phyloP scores from a whole-genome alignment of 2,329 filamentous ascomycete species.

The Exophiala viscosa region DNA sequence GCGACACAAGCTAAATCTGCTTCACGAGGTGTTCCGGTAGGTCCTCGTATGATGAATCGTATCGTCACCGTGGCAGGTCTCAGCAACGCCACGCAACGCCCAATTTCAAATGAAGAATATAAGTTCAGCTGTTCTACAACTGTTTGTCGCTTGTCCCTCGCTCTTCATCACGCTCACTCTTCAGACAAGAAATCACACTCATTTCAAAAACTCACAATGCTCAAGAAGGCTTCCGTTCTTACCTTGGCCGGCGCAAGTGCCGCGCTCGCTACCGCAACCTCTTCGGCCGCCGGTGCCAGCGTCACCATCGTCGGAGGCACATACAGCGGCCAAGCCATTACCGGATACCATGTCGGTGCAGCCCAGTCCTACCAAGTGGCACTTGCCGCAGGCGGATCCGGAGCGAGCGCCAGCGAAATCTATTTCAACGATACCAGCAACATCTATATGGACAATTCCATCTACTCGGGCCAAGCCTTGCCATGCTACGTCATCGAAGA shows the following conservation, averaged over 20 bases:
- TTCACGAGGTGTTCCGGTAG: no score
- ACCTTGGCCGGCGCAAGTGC: neutral
- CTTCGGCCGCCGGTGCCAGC: neutral
- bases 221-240: neutral
- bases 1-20: no score
- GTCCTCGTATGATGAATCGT: no score
- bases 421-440: conserved; percentile 2
- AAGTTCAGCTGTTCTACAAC: no score
- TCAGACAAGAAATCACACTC: no score
- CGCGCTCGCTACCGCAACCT: neutral
- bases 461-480: neutral
- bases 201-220: no score
- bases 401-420: neutral
- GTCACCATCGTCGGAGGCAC: conserved; percentile 1
- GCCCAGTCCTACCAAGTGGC: conserved; percentile 4
- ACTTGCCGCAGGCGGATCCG: neutral
- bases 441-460: neutral
- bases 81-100: no score
- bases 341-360: conserved; percentile 1
- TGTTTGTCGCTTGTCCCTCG: no score
- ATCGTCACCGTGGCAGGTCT: no score
- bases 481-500: conserved; percentile 3
- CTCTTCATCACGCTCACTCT: no score
- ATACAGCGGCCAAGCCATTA: neutral
- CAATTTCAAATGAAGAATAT: no score